These are phyloP conservation scores for Solanum chacoense DNA, from an alignment of 305 asterid species.

Conservation along the genomic window DNA sequence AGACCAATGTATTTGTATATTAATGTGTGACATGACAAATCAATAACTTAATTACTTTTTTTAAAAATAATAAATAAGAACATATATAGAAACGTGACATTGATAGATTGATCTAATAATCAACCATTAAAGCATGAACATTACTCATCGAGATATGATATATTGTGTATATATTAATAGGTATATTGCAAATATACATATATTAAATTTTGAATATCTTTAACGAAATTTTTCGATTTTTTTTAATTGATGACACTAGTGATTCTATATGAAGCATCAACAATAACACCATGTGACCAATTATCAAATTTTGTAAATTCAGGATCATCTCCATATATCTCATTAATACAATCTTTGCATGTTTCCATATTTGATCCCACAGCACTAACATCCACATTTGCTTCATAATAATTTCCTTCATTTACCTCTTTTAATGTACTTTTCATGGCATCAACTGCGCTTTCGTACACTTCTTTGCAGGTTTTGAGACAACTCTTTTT, in stretches of 20 bases:
- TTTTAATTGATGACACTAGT: background rate
- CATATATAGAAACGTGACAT: background rate
- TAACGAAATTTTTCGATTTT: background rate
- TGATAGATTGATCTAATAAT: background rate
- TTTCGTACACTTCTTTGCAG: conserved; percentile 30
- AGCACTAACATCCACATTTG: conserved; percentile 30
- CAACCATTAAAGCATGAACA: background rate
- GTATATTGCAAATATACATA: background rate
- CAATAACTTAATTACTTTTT: too few species aligned
- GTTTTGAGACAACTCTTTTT: conserved; percentile 14
- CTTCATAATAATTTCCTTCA: conserved; percentile 21
- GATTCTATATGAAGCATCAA: conserved; percentile 27
- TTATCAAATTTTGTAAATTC: conserved; percentile 24
- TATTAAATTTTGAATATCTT: background rate
- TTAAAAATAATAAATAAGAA: too few species aligned
- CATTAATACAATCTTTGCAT: conserved; percentile 27
- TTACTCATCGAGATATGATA: background rate
- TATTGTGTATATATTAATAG: background rate
- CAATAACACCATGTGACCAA: conserved; percentile 27
- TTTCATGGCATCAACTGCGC: conserved; percentile 22
- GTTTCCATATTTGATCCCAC: conserved; percentile 24
- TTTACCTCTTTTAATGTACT: conserved; percentile 18
- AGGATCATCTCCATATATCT: conserved; percentile 9
- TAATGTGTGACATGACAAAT: background rate
- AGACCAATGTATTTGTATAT: background rate